Evolutionary conservation across 2,329 filamentous ascomycete species (phyloP).

Genomic region (Bipolaris sorokiniana): DNA sequence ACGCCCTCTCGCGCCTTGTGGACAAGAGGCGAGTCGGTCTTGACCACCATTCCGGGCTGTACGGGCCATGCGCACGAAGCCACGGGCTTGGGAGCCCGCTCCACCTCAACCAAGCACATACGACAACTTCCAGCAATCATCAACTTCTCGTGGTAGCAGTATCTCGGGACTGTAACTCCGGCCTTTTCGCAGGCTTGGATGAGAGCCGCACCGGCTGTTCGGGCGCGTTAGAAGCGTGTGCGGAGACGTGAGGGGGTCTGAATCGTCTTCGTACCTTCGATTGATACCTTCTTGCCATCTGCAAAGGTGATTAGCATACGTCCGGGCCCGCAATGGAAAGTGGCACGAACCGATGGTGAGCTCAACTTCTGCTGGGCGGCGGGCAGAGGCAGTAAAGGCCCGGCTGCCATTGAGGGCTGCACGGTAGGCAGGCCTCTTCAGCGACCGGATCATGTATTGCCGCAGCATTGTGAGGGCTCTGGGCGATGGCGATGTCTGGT

Average conservation of each 20-base stretch:
- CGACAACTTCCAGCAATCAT: slow-evolving; percentile 99
- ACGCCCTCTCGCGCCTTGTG: slow-evolving; percentile 99
- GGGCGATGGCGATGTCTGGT: slow-evolving; percentile 38
- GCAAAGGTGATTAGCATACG: slow-evolving; percentile 46
- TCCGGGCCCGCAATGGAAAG: slow-evolving; percentile 23
- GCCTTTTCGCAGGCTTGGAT: slow-evolving; percentile 99
- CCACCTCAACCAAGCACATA: slow-evolving; percentile 99
- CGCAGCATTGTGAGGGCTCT: slow-evolving; percentile 61
- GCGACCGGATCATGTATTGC: slow-evolving; percentile 68
- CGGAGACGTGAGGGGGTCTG: slow-evolving; percentile 15
- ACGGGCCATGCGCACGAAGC: slow-evolving; percentile 99
- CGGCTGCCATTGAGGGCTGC: slow-evolving; percentile 67
- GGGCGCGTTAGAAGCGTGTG: slow-evolving; percentile 37
- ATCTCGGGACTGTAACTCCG: slow-evolving; percentile 88
- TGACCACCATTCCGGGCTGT: slow-evolving; percentile 97
- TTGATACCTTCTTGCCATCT: slow-evolving; percentile 98
- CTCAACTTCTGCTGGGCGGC: slow-evolving; percentile 89
- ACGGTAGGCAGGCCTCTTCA: slow-evolving; percentile 62
- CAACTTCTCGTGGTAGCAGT: slow-evolving; percentile 99
- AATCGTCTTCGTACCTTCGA: slow-evolving; percentile 73
- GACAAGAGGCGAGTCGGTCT: slow-evolving; percentile 93
- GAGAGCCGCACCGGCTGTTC: slow-evolving; percentile 86
- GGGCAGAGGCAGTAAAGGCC: slow-evolving; percentile 80
- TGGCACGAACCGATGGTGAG: slow-evolving; percentile 82
- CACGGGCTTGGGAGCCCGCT: slow-evolving; percentile 93